Percentiles rank a stretch among this genome's conserved stretches.
These are phyloP conservation scores for Sugiyamaella smithiae DNA, from an alignment of 805 yeast species.

Conservation along the genomic window DNA sequence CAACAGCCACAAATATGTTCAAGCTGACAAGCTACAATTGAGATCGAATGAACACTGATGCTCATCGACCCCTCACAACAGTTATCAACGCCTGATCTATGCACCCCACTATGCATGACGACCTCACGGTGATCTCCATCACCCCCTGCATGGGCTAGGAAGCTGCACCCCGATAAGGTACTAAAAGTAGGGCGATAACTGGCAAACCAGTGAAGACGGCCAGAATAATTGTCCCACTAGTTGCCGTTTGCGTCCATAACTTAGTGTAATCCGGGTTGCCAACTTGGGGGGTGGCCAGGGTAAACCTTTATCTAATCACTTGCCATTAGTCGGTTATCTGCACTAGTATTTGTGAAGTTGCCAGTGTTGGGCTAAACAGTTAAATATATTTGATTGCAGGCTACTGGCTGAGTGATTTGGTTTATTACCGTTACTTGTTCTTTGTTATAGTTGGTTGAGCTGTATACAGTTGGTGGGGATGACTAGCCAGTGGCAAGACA, in stretches of 20 bases:
- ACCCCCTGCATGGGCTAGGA: background rate
- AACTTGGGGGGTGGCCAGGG: conserved; percentile 1
- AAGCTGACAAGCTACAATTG: too few species aligned
- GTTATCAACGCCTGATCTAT: too few species aligned
- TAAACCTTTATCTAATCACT: conserved; percentile 1
- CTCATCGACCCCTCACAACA: too few species aligned
- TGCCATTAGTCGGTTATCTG: conserved; percentile 2
- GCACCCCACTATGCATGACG: too few species aligned
- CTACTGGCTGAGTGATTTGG: too few species aligned
- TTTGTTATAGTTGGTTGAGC: too few species aligned
- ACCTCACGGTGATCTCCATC: too few species aligned
- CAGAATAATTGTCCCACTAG: conserved; percentile 1
- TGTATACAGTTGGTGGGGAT: background rate
- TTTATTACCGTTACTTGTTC: too few species aligned
- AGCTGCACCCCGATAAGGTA: conserved; percentile 1
- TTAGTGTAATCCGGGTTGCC: conserved; percentile 1
- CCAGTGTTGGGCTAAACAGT: too few species aligned
- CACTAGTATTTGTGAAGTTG: background rate
- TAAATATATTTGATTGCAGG: too few species aligned
- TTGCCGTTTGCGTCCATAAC: conserved; percentile 1
- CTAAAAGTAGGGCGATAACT: background rate
- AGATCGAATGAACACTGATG: too few species aligned
- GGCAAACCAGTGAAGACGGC: background rate
- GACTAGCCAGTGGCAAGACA: conserved; percentile 3
- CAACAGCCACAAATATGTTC: too few species aligned